Base-by-base conservation (phyloP, 305 asterid genomes). In the Stenogyne calaminthoides region DNA sequence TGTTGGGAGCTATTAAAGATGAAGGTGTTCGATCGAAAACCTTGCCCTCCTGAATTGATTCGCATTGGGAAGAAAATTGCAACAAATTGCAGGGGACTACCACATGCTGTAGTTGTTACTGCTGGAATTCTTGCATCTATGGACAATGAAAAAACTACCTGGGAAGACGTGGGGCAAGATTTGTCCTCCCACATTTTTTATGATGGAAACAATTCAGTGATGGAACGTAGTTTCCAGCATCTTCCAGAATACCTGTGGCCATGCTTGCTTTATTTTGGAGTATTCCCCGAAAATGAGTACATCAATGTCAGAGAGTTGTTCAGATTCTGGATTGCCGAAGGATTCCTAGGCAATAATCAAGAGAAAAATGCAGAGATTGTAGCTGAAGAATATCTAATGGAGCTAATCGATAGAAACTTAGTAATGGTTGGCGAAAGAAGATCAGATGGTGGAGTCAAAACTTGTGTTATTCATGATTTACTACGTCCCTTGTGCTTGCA, bases 201-300 rank as follows among this genome's bases (percentile, higher is more conserved):
- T 27, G 79, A 8, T 39, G 37, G 79, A 54, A 54, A 54, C 14
- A 54, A 20, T 54, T 54, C 59, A 54, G 5, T 54, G 32, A 18
- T 54, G 59, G 59, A 54, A 54, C 59, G n/a, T 29, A 54, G 32
- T 54, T 19, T 54, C 59, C 59, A 18, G 32, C 27, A 7, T 18
- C 73, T 85, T 6, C 80, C 83, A 5, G 20, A 54, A 19, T 58
- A 60, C 39, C 58, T 80, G 67, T 77, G 73, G 58, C 65, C 58
- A 1, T 82, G 84, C 67, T 81, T 85, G 64, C 87, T 15, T 58
- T 84, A 75, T 47, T 67, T 84, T 67, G 84, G 81, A 22, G 67
- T 72, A 47, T 81, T 79, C 72, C 77, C 7, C 3, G 59, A 0
- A 57, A 70, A 51, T 79, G 69, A 36, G 60, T 29, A 69, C 61